phyloP scores from a whole-genome alignment of 352 stramenopile genomes.

The Bremia lactucae region DNA sequence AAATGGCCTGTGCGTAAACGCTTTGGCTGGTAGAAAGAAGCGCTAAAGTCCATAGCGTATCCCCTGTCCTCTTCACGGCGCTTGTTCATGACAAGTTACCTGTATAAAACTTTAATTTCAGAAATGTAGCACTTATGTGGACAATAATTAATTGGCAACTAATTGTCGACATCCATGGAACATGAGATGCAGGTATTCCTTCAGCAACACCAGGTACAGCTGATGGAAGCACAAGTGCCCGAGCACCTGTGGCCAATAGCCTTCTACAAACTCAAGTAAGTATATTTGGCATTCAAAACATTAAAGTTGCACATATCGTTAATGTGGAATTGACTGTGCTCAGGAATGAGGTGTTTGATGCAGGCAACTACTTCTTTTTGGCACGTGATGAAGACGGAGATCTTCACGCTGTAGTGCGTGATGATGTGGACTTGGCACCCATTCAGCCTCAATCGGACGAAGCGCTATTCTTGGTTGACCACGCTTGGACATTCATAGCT shows the following conservation, averaged over 20 bases:
- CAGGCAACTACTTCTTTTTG: slow-evolving; percentile 36
- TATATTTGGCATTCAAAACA: no score
- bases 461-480: slow-evolving; percentile 40
- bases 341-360: slow-evolving; percentile 39
- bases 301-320: neutral
- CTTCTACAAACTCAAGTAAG: slow-evolving; percentile 45
- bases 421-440: slow-evolving; percentile 28
- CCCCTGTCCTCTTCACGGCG: slow-evolving; percentile 6
- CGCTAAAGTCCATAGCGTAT: slow-evolving; percentile 17
- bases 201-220: slow-evolving; percentile 31
- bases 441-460: slow-evolving; percentile 29
- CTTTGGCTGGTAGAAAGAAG: slow-evolving; percentile 12
- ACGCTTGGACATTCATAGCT: slow-evolving; percentile 45
- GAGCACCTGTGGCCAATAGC: slow-evolving; percentile 31
- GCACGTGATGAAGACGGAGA: slow-evolving; percentile 36
- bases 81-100: no score
- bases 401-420: slow-evolving; percentile 31
- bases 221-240: slow-evolving; percentile 28
- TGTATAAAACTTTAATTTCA: no score
- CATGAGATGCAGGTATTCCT: slow-evolving; percentile 35
- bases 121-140: neutral
- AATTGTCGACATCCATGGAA: slow-evolving; percentile 10
- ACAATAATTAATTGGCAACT: neutral
- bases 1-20: slow-evolving; percentile 9
- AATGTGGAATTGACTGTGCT: neutral